Percentiles rank a stretch among this genome's conserved stretches.
phyloP scores from a whole-genome alignment of 768 basidiomycete species.

The Xerocomellus intermedius region DNA sequence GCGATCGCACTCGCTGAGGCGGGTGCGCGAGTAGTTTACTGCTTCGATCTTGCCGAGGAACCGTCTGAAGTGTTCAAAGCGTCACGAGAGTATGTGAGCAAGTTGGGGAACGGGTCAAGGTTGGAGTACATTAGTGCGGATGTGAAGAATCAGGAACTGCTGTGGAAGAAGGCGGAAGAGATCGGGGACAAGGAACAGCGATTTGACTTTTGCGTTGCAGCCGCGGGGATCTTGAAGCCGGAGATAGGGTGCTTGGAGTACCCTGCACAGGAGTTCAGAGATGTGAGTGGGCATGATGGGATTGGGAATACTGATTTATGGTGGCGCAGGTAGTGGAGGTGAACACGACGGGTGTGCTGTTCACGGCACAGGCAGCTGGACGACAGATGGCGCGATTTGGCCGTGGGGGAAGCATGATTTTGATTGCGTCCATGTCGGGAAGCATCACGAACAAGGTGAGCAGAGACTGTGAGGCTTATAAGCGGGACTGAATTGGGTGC shows the following conservation, averaged over 20 bases:
- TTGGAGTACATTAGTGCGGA: conserved; percentile 65
- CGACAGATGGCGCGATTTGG: conserved; percentile 53
- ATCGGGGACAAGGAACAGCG: conserved; percentile 67
- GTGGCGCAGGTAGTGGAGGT: conserved; percentile 55
- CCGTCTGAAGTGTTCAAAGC: conserved; percentile 59
- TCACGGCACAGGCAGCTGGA: conserved; percentile 60
- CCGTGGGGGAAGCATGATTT: conserved; percentile 51
- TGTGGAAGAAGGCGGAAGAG: conserved; percentile 57
- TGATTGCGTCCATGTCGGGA: conserved; percentile 62
- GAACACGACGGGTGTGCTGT: conserved; percentile 62
- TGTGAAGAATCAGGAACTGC: conserved; percentile 58
- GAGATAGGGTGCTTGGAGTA: conserved; percentile 66
- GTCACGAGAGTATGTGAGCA: conserved; percentile 51
- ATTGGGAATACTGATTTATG: background rate
- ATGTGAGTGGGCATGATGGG: conserved; percentile 37
- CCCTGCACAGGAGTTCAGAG: conserved; percentile 60
- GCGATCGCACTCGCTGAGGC: conserved; percentile 71
- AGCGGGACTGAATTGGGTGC: background rate
- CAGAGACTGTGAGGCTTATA: background rate
- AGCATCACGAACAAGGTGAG: conserved; percentile 69
- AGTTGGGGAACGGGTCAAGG: conserved; percentile 41
- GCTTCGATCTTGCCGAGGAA: conserved; percentile 56
- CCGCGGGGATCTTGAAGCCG: conserved; percentile 66
- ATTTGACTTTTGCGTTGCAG: conserved; percentile 75
- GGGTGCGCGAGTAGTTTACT: conserved; percentile 68